phyloP scores from a whole-genome alignment of 2,329 filamentous ascomycete genomes.

The Dactylellina sp. region DNA sequence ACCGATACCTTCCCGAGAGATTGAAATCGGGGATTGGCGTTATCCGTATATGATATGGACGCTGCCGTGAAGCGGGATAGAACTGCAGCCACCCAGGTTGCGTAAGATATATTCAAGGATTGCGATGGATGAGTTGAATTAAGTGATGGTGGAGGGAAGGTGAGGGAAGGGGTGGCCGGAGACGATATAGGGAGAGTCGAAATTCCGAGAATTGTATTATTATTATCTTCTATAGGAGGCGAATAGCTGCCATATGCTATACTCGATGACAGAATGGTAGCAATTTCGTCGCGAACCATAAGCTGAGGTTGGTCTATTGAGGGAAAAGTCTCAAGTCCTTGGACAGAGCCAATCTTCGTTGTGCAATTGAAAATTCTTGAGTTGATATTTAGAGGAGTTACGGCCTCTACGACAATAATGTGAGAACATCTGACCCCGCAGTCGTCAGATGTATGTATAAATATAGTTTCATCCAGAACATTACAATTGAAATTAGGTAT shows the following conservation, averaged over 20 bases:
- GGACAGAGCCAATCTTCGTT: neutral
- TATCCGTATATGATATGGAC: constrained; percentile 11
- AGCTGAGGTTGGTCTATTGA: neutral
- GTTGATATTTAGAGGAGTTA: neutral
- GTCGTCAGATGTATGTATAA: neutral
- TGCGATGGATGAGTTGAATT: constrained; percentile 4
- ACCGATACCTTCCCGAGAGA: constrained; percentile 4
- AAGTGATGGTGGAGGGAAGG: neutral
- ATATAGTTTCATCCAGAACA: constrained; percentile 7
- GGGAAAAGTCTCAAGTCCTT: neutral
- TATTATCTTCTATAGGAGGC: no score
- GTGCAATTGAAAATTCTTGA: constrained; percentile 3
- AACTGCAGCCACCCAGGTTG: constrained; percentile 4
- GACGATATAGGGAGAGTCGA: constrained; percentile 15
- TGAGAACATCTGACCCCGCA: constrained; percentile 7
- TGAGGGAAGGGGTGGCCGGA: constrained; percentile 8
- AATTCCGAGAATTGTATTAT: neutral
- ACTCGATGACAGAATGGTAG: constrained; percentile 9
- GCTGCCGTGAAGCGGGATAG: constrained; percentile 5
- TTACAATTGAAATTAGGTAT: constrained; percentile 17
- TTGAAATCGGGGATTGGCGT: constrained; percentile 9
- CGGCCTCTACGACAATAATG: constrained; percentile 7
- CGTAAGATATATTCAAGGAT: neutral
- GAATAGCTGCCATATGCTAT: constrained; percentile 7
- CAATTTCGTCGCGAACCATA: neutral